Evolutionary conservation across 495 filamentous ascomycete species (phyloP), one percentile per base, ranked within the genome.

Genomic region (Saxispiralis lemnorum): DNA sequence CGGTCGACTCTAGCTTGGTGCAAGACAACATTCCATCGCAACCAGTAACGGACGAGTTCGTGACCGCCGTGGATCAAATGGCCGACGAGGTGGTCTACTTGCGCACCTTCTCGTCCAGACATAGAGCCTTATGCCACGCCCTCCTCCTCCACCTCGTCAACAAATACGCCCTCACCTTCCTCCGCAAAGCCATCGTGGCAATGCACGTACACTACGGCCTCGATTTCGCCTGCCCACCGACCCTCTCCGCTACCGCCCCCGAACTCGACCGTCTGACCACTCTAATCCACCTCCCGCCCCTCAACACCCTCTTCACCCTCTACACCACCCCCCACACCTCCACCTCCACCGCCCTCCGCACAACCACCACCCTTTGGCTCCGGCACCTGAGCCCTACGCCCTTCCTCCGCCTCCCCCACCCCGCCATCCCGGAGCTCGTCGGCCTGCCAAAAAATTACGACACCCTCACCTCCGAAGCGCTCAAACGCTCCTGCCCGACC

Each of bases 401-500:
- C 24, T 28, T 38, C 45, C 15, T 32, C 53, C 11, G 24, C 24
- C 59, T 89, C 38, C 70, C 79, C 37, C 89, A 97, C 59, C 92
- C 89, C 0, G 79, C 73, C 3, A 93, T 96, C 45, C 89, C 85
- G 53, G 89, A 99, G 58, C 75, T 99, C 7, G 76, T 96, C 34
- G 92, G 89, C 0, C 64, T 99, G 15, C 89, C 89, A 2, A 81
- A 81, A 60, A 83, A 84, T 51, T 96, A 79, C 50, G 92, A 94
- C 56, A 79, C 75, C n/a, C 64, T 99, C 30, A 89, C 89, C 40
- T 85, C 93, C 49, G 87, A 94, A 59, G 81, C 81, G 18, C 84
- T 93, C 50, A 76, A 76, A 47, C 67, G 81, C 32, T 77, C 73
- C 41, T 99, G 89, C 53, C 86, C 85, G 2, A 93, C 73, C 10